These are phyloP conservation scores for Neonectria hederae DNA, from an alignment of 2,329 filamentous ascomycete genomes.

Conservation along the genomic window DNA sequence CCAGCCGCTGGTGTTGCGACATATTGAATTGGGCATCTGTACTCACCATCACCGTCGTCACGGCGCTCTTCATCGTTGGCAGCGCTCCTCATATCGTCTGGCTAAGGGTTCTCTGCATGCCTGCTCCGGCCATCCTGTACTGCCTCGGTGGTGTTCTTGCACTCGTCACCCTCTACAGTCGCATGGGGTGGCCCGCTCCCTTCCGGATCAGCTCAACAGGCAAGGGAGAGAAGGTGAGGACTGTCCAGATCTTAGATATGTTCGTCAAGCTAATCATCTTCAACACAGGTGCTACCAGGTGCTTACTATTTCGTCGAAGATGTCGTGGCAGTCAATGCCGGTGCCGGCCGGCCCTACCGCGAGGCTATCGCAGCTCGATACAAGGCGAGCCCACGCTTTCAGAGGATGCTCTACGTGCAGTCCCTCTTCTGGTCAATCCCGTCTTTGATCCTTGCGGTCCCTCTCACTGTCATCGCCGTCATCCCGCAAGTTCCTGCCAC, in stretches of 20 bases:
- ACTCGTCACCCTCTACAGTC: constrained; percentile 48
- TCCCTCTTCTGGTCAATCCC: constrained; percentile 55
- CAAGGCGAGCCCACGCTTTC: constrained; percentile 53
- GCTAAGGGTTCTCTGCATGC: constrained; percentile 61
- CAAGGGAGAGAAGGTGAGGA: constrained; percentile 58
- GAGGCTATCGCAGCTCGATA: constrained; percentile 55
- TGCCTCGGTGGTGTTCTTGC: constrained; percentile 55
- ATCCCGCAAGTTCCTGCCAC: constrained; percentile 48
- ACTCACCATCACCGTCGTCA: constrained; percentile 59
- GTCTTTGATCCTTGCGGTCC: constrained; percentile 48
- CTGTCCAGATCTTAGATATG: fast-evolving
- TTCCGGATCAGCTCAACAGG: constrained; percentile 72
- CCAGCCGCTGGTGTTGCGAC: constrained; percentile 60
- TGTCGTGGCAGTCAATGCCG: constrained; percentile 72
- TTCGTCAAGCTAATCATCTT: constrained; percentile 28
- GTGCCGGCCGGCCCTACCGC: constrained; percentile 57
- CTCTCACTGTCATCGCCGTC: constrained; percentile 50
- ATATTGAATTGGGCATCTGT: constrained; percentile 58
- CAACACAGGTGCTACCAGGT: constrained; percentile 62
- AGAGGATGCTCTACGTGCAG: constrained; percentile 51
- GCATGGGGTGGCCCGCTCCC: constrained; percentile 58
- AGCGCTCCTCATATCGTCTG: constrained; percentile 61
- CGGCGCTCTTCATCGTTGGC: constrained; percentile 59
- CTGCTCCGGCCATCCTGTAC: constrained; percentile 61
- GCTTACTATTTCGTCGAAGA: constrained; percentile 75